Evolutionary conservation across 2,329 filamentous ascomycete species (phyloP).

Genomic region (Dactylellina haptotyla): DNA sequence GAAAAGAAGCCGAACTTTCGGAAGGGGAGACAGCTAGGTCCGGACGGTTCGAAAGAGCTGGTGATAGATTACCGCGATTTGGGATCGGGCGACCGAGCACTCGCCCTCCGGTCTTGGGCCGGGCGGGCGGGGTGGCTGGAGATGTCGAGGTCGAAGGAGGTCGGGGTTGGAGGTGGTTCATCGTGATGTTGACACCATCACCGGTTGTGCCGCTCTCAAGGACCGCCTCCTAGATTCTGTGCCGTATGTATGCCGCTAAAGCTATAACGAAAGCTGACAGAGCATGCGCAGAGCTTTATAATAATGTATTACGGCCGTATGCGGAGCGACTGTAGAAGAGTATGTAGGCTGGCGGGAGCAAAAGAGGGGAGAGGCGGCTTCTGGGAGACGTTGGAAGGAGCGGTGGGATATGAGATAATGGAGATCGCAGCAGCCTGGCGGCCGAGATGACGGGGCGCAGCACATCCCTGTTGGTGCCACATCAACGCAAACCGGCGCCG

Average conservation of each 20-base stretch:
- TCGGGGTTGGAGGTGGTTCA: slow-evolving; percentile 40
- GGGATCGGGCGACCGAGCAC: slow-evolving; percentile 45
- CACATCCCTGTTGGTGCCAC: slow-evolving; percentile 10
- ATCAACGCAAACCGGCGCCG: slow-evolving; percentile 9
- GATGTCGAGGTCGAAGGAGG: slow-evolving; percentile 25
- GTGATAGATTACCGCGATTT: slow-evolving; percentile 23
- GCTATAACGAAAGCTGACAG: not conserved
- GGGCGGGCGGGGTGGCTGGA: slow-evolving; percentile 25
- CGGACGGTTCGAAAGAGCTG: slow-evolving; percentile 40
- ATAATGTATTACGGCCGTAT: no score
- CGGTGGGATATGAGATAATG: slow-evolving; percentile 3
- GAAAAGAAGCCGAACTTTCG: slow-evolving; percentile 47
- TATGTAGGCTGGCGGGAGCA: not conserved
- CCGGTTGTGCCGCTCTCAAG: not conserved
- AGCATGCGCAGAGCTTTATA: not conserved
- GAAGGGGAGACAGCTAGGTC: slow-evolving; percentile 45
- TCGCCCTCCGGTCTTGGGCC: slow-evolving; percentile 44
- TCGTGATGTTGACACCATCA: slow-evolving; percentile 42
- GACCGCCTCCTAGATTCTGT: not conserved
- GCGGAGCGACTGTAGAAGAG: no score
- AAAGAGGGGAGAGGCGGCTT: not conserved
- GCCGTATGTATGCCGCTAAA: not conserved
- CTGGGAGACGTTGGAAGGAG: not conserved
- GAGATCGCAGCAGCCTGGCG: not conserved
- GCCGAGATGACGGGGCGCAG: slow-evolving; percentile 23